Evolutionary conservation across 352 stramenopile species (phyloP), one percentile per base, ranked within the genome.

Genomic region (Peronospora destructor): DNA sequence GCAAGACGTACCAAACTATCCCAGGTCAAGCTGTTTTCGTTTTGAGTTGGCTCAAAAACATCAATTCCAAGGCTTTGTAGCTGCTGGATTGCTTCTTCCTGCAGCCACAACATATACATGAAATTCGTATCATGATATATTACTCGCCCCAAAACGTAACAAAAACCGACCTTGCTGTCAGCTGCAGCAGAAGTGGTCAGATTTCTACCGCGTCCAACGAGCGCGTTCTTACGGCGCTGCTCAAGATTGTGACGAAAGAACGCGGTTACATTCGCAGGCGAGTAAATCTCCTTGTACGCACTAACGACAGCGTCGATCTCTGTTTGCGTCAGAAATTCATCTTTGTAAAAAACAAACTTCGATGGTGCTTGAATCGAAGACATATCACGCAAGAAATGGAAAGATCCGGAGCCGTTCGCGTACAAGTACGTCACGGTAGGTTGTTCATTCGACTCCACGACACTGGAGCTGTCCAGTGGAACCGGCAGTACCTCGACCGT

Each of bases 321-420:
- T 19, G 42, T 50, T 43, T 74, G 54, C 13, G 76, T 87, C 11
- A 94, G 39, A 19, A 63, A 81, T n/a, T 91, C 76, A 43, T 94
- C 83, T 52, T 91, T 94, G 60, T 88, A 94, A 26, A 91, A 87
- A 19, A 94, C 72, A 45, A 94, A 94, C 43, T 72, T 75, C 23
- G 62, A 59, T 7, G 48, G 46, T 16, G 67, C 68, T 46, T 69
- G 61, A 53, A 70, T 59, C 13, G 56, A 58, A 10, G 65, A 68
- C 19, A 62, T 58, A 48, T 85, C 76, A 5, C 74, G 72, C 46
- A 89, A 45, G 44, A 90, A 91, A 46, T 91, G 83, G 38, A 94
- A 90, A 26, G 80, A 91, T 0, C 83, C 83, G n/a, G 73, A 75
- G 6, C 80, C 80, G 35, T 76, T 77, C 0, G 67, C 40, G 51